These are phyloP conservation scores for Pseudocercospora fijiensis DNA, from an alignment of 2,329 filamentous ascomycete genomes.

Conservation along the genomic window DNA sequence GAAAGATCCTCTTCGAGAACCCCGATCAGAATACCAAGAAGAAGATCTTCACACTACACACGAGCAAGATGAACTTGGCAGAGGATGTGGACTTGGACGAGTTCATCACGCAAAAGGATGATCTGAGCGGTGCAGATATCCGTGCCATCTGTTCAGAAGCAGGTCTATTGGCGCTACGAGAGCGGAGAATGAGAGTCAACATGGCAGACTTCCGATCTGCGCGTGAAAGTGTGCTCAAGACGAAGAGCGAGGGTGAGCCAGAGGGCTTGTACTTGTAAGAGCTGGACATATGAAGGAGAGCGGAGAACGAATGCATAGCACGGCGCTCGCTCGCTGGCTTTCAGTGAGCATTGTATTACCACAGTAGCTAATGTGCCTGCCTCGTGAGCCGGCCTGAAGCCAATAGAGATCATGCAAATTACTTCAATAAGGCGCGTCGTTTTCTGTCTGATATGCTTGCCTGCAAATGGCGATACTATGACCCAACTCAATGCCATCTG, in stretches of 20 bases:
- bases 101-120: slow-evolving; percentile 98
- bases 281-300: slow-evolving; percentile 44
- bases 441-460: no score
- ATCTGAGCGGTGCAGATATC: slow-evolving; percentile 94
- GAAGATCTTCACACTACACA: slow-evolving; percentile 98
- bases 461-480: no score
- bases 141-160: slow-evolving; percentile 98
- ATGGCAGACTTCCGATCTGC: slow-evolving; percentile 97
- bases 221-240: slow-evolving; percentile 91
- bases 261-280: slow-evolving; percentile 97
- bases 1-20: slow-evolving; percentile 85
- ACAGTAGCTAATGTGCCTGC: slow-evolving; percentile 19
- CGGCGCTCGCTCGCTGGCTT: slow-evolving; percentile 5
- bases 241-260: slow-evolving; percentile 97
- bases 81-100: slow-evolving; percentile 98
- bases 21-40: slow-evolving; percentile 84
- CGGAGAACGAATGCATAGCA: slow-evolving; percentile 2
- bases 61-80: slow-evolving; percentile 95
- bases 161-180: slow-evolving; percentile 87
- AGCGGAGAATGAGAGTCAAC: slow-evolving; percentile 95
- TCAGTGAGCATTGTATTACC: slow-evolving; percentile 12
- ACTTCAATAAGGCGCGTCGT: no score
- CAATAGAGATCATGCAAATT: background rate
- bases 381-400: background rate
- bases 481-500: no score